phyloP scores from a whole-genome alignment of 2,329 filamentous ascomycete species.

The Monosporascus sp. region DNA sequence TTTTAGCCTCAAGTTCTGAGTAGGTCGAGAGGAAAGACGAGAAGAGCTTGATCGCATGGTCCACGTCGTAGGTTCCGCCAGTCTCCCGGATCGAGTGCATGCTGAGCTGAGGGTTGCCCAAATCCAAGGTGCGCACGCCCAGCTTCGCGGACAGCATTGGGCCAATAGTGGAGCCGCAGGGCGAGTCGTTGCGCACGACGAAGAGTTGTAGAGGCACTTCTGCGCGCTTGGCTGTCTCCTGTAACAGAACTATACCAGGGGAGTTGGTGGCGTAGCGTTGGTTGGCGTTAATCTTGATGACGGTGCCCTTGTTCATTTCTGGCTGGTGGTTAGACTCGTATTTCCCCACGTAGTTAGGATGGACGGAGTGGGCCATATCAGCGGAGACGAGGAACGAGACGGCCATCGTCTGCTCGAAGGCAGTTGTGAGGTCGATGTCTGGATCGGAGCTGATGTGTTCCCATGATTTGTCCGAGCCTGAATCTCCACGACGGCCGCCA shows the following conservation, averaged over 20 bases:
- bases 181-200: constrained; percentile 91
- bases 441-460: constrained; percentile 47
- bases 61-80: constrained; percentile 80
- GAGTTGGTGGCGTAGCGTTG: constrained; percentile 95
- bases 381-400: constrained; percentile 92
- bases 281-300: constrained; percentile 98
- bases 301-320: constrained; percentile 92
- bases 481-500: constrained; percentile 43
- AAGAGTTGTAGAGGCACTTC: constrained; percentile 90
- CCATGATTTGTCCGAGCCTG: constrained; percentile 59
- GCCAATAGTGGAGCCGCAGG: constrained; percentile 93
- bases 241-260: constrained; percentile 85
- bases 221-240: constrained; percentile 71
- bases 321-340: constrained; percentile 89
- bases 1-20: constrained; percentile 74
- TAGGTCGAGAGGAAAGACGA: constrained; percentile 82
- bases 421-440: constrained; percentile 64
- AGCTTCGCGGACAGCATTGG: constrained; percentile 90
- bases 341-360: constrained; percentile 90
- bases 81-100: constrained; percentile 98
- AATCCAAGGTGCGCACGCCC: constrained; percentile 81
- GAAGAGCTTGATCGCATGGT: constrained; percentile 80
- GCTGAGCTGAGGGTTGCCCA: constrained; percentile 89
- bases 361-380: constrained; percentile 95
- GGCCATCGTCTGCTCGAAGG: constrained; percentile 87